These are phyloP conservation scores for Penicillium lagena DNA, from an alignment of 495 filamentous ascomycete species.

Conservation along the genomic window DNA sequence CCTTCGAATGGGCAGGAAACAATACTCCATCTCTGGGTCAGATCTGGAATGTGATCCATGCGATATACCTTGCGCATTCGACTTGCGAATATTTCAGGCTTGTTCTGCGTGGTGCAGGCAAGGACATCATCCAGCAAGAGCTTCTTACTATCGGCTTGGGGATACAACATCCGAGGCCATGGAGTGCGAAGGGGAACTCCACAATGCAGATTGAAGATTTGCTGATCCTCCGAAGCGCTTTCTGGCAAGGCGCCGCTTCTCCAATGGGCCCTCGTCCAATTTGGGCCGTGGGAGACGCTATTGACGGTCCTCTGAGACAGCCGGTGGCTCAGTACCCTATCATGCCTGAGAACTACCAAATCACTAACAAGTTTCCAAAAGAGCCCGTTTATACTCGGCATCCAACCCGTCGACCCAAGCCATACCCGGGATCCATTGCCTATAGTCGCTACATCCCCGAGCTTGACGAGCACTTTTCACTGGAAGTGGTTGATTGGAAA, in stretches of 20 bases:
- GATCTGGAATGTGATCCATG: conserved; percentile 49
- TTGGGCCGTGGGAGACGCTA: conserved; percentile 22
- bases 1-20: conserved; percentile 16
- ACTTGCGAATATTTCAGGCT: conserved; percentile 9
- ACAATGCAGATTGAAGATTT: conserved; percentile 5
- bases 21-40: conserved; percentile 40
- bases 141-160: conserved; percentile 6
- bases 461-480: conserved; percentile 55
- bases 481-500: conserved; percentile 50
- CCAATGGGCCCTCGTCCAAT: conserved; percentile 49
- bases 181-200: too few relatives aligned
- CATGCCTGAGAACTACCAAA: too few relatives aligned
- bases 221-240: conserved; percentile 22
- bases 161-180: conserved; percentile 5
- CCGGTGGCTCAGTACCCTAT: too few relatives aligned
- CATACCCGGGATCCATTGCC: conserved; percentile 46
- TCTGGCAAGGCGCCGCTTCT: conserved; percentile 57
- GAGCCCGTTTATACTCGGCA: conserved; percentile 36
- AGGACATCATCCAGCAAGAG: conserved; percentile 2
- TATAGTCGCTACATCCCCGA: conserved; percentile 62
- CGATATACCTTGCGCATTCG: conserved; percentile 24
- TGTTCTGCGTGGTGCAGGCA: conserved; percentile 2
- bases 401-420: conserved; percentile 49
- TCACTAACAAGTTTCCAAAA: conserved; percentile 5
- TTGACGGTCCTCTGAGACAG: too few relatives aligned